Percentiles rank a stretch among this genome's conserved stretches.
These are phyloP conservation scores for Globisporangium carolinianum DNA, from an alignment of 352 stramenopile genomes.

Conservation along the genomic window DNA sequence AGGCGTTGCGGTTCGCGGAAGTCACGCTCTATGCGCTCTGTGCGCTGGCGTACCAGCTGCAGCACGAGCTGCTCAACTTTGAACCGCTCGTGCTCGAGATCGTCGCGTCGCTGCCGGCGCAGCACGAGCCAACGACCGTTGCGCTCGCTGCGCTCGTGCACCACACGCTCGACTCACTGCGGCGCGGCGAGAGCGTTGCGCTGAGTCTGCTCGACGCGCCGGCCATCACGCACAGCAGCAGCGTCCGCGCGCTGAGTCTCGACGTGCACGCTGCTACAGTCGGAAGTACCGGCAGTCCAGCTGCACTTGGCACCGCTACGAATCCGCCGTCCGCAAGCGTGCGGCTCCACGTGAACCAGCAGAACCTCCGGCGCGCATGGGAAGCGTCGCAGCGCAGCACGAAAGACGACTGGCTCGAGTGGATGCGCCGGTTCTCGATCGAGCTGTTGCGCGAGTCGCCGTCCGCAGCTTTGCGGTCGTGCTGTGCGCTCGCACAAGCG, in stretches of 20 bases:
- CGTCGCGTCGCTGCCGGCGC: slow-evolving; percentile 44
- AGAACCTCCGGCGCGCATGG: slow-evolving; percentile 91
- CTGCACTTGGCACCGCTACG: slow-evolving; percentile 13
- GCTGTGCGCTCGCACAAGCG: slow-evolving; percentile 91
- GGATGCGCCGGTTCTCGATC: slow-evolving; percentile 95
- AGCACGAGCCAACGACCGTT: slow-evolving; percentile 28
- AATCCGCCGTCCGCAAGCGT: slow-evolving; percentile 38
- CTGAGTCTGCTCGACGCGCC: slow-evolving; percentile 46
- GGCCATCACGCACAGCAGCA: slow-evolving; percentile 34
- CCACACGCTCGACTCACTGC: slow-evolving; percentile 47
- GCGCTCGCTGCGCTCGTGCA: slow-evolving; percentile 44
- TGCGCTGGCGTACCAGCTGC: slow-evolving; percentile 67
- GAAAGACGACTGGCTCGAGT: slow-evolving; percentile 96
- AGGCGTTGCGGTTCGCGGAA: slow-evolving; percentile 66
- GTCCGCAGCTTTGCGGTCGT: slow-evolving; percentile 90
- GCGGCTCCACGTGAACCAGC: slow-evolving; percentile 90
- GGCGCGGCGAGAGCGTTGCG: slow-evolving; percentile 32
- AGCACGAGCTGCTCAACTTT: slow-evolving; percentile 68
- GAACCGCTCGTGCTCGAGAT: slow-evolving; percentile 64
- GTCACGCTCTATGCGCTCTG: slow-evolving; percentile 71
- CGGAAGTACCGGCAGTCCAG: slow-evolving; percentile 13
- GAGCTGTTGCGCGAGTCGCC: slow-evolving; percentile 96
- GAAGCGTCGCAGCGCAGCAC: slow-evolving; percentile 91
- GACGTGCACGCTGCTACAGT: slow-evolving; percentile 26
- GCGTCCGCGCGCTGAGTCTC: slow-evolving; percentile 29